phyloP scores from a whole-genome alignment of 2,329 filamentous ascomycete genomes.

The Diaporthe capsici region DNA sequence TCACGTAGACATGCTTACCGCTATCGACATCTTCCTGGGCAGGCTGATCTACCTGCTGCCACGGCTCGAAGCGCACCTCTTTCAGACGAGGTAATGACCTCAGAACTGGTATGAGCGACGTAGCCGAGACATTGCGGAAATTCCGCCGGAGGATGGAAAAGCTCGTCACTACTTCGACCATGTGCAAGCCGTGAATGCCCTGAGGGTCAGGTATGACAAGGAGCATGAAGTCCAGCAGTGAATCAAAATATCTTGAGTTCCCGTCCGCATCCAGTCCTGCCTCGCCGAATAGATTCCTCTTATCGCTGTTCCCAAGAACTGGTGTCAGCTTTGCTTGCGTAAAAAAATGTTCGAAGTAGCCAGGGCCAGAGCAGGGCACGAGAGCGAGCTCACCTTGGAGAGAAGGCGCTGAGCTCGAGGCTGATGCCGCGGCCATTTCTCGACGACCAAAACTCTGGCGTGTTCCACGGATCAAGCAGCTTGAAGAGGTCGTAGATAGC shows the following conservation, averaged over 20 bases:
- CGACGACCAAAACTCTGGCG: slow-evolving; percentile 27
- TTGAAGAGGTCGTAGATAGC: slow-evolving; percentile 46
- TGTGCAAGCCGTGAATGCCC: slow-evolving; percentile 39
- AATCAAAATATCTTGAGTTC: slow-evolving; percentile 47
- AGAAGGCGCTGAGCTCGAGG: slow-evolving; percentile 47
- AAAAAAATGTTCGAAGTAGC: neutral
- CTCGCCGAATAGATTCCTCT: slow-evolving; percentile 43
- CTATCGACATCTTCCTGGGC: slow-evolving; percentile 41
- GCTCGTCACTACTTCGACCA: slow-evolving; percentile 37
- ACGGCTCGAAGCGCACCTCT: slow-evolving; percentile 41
- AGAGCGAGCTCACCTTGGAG: slow-evolving; percentile 40
- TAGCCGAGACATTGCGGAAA: slow-evolving; percentile 40
- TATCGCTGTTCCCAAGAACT: slow-evolving; percentile 32
- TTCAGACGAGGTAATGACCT: slow-evolving; percentile 37
- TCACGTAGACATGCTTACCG: slow-evolving; percentile 20
- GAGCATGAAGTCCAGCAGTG: slow-evolving; percentile 44
- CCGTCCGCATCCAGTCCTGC: slow-evolving; percentile 45
- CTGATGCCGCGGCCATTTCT: slow-evolving; percentile 41
- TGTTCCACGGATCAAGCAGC: slow-evolving; percentile 46
- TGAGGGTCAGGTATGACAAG: slow-evolving; percentile 35
- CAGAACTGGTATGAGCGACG: slow-evolving; percentile 37
- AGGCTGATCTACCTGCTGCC: slow-evolving; percentile 39
- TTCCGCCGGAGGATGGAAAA: slow-evolving; percentile 40
- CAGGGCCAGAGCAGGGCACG: neutral
- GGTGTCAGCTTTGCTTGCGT: neutral